Conservation (phyloP, 1,284 basidiomycete species). For the Phylloboletellus chloephorus region DNA sequence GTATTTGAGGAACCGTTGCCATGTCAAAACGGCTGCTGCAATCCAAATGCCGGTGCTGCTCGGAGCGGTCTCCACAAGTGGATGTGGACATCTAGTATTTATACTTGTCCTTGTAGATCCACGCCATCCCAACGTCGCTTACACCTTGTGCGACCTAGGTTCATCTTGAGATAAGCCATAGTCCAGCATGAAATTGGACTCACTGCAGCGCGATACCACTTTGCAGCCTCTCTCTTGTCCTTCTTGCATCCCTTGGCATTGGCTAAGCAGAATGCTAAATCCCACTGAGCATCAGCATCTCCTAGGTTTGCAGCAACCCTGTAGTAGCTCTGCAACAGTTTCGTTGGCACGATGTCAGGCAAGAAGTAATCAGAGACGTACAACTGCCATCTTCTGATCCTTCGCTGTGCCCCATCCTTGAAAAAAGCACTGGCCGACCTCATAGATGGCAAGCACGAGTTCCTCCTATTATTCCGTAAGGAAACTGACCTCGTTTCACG, state of each 20-base stretch:
- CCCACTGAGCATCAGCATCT: constrained; percentile 82
- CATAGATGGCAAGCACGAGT: constrained; percentile 84
- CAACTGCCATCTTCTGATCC: constrained; percentile 83
- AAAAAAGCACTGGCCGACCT: constrained; percentile 89
- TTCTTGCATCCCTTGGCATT: constrained; percentile 90
- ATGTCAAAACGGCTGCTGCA: constrained; percentile 1
- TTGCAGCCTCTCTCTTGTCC: constrained; percentile 79
- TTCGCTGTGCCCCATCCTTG: constrained; percentile 86
- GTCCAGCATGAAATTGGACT: constrained; percentile 23
- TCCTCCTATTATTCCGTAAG: constrained; percentile 47
- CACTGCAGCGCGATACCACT: constrained; percentile 85
- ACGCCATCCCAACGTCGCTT: constrained; percentile 76
- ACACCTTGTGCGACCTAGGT: constrained; percentile 65
- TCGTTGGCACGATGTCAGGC: constrained; percentile 3
- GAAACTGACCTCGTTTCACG: background rate
- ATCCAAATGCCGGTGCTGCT: background rate
- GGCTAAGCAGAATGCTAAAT: constrained; percentile 78
- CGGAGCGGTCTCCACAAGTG: background rate
- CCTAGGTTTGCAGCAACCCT: constrained; percentile 78
- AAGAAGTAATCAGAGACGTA: constrained; percentile 35
- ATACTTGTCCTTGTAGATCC: constrained; percentile 84
- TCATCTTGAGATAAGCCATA: constrained; percentile 1
- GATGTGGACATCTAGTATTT: constrained; percentile 17
- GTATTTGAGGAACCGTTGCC: constrained; percentile 6
- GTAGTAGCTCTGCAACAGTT: constrained; percentile 66